phyloP scores from a whole-genome alignment of 495 filamentous ascomycete genomes.

The Penicillium egyptiacum region DNA sequence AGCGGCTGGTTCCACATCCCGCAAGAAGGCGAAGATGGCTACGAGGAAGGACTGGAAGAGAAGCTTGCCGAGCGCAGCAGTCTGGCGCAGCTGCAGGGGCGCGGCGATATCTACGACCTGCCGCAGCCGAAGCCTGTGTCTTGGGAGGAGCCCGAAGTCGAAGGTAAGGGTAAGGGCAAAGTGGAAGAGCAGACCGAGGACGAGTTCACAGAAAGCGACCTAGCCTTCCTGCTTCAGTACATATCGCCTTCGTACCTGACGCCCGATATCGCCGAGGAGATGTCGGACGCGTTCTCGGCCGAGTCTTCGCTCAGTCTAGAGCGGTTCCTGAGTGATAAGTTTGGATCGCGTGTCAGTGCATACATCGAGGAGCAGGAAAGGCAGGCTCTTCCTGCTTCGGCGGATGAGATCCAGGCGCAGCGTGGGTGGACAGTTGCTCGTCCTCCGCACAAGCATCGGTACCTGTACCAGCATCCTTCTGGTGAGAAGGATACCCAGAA shows the following conservation, averaged over 20 bases:
- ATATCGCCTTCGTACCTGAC: constrained; percentile 89
- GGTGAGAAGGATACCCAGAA: constrained; percentile 33
- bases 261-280: constrained; percentile 83
- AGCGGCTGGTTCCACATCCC: constrained; percentile 99
- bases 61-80: constrained; percentile 84
- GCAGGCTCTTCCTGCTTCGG: constrained; percentile 40
- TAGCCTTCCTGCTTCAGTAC: constrained; percentile 86
- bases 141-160: constrained; percentile 34
- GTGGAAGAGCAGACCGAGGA: constrained; percentile 43
- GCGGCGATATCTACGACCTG: constrained; percentile 81
- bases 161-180: constrained; percentile 47
- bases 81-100: constrained; percentile 85
- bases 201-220: constrained; percentile 69
- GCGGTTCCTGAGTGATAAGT: constrained; percentile 74
- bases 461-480: constrained; percentile 68
- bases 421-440: constrained; percentile 72
- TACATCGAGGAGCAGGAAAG: constrained; percentile 68
- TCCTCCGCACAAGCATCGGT: constrained; percentile 95
- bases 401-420: constrained; percentile 57
- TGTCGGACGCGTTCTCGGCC: constrained; percentile 74
- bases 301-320: constrained; percentile 79
- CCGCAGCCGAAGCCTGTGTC: constrained; percentile 63
- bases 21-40: constrained; percentile 93
- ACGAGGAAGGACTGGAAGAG: constrained; percentile 82
- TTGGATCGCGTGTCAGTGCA: constrained; percentile 62